phyloP scores from a whole-genome alignment of 2,329 filamentous ascomycete genomes.

The Microdochium nivale region DNA sequence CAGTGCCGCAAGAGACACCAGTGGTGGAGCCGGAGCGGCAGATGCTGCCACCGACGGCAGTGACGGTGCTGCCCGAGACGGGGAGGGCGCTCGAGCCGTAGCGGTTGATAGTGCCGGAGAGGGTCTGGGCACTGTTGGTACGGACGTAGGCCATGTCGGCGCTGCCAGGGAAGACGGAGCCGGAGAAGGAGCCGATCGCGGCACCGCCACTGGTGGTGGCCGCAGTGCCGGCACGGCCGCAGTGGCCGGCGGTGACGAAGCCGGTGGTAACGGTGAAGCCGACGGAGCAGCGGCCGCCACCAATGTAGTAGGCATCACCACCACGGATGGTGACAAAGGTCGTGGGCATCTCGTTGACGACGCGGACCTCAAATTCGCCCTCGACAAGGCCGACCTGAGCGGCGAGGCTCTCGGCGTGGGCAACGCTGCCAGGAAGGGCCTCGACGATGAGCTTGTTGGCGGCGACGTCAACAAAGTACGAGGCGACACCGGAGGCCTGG shows the following conservation, averaged over 20 bases:
- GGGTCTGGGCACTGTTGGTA: conserved; percentile 22
- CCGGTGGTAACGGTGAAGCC: conserved; percentile 30
- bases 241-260: conserved; percentile 31
- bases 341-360: conserved; percentile 21
- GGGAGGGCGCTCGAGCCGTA: conserved; percentile 22
- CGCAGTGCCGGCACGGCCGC: conserved; percentile 19
- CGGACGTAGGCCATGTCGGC: conserved; percentile 28
- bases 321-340: conserved; percentile 25
- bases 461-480: conserved; percentile 28
- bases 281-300: conserved; percentile 24
- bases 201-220: conserved; percentile 22
- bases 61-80: conserved; percentile 27
- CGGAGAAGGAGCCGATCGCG: conserved; percentile 24
- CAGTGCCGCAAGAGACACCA: conserved; percentile 27
- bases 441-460: conserved; percentile 31
- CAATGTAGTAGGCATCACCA: conserved; percentile 29
- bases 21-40: conserved; percentile 32
- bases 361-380: conserved; percentile 26
- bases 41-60: conserved; percentile 24
- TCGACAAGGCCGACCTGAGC: conserved; percentile 24
- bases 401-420: conserved; percentile 24
- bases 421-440: conserved; percentile 23
- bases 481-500: conserved; percentile 20
- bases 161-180: conserved; percentile 28
- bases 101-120: conserved; percentile 23